Base-by-base conservation (phyloP, 164 flowering plant species). In the Euptelea pleiosperma region DNA sequence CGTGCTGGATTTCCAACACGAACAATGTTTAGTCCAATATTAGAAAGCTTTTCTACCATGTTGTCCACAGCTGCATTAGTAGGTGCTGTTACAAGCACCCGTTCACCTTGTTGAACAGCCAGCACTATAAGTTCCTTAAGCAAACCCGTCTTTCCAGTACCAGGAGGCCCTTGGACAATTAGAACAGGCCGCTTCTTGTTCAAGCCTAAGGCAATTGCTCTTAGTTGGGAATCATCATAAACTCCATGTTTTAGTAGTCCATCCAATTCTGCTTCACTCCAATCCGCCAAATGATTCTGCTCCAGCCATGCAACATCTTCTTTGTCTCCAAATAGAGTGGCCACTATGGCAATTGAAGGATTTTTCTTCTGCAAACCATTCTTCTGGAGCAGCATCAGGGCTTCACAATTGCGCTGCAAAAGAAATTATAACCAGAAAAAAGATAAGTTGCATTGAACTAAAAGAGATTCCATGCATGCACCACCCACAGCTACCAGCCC, bases 41-140 rank as follows among this genome's bases (percentile, higher is more conserved):
- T 29, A 4, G 94, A 78, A 28, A 91, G 85, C 62, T 79, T 91
- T 61, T 91, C 96, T 57, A 91, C 98, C 89, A 91, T 78, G 72
- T 91, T 91, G 55, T 91, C 96, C 22, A 91, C 84, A 30, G 92
- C 96, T 52, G 98, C 98, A 81, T 91, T 91, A 45, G 98, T 86
- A 15, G 96, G 94, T 31, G 94, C 98, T 43, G 96, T 91, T 15
- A 86, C 86, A 56, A 91, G 96, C 60, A 91, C 96, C 70, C 85
- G 73, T 73, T 91, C 96, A 56, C 94, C 94, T 71, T 77, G 88
- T 58, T 75, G 78, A 70, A 86, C 87, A 60, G 90, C 75, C 56
- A 70, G 83, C 26, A 59, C 60, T 15, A 88, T 89, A 46, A 88
- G 52, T 53, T 89, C 83, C 59, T 77, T 88, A 15, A 89, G 90